A percentile compares a stretch with the other conserved stretches of the same genome.
phyloP scores from a whole-genome alignment of 495 filamentous ascomycete genomes.

The Penicillium cosmopolitanum region DNA sequence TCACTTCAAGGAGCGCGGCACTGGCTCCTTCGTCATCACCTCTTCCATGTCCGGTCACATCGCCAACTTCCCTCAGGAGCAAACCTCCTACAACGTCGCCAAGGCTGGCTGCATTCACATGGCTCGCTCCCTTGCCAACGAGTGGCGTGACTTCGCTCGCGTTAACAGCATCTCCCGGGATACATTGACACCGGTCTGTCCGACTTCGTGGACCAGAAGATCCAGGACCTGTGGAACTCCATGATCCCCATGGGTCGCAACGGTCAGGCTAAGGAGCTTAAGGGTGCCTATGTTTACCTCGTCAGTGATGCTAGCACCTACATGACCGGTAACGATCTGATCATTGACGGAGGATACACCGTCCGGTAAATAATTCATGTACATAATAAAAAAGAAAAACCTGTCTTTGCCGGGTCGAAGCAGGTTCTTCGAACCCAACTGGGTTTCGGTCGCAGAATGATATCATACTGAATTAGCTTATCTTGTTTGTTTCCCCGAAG shows the following conservation, averaged over 20 bases:
- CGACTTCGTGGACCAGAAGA: slow-evolving; percentile 73
- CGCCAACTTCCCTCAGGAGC: slow-evolving; percentile 78
- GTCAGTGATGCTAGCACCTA: slow-evolving; percentile 77
- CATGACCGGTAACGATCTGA: slow-evolving; percentile 78
- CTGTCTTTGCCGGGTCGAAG: slow-evolving; percentile 1
- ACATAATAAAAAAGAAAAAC: slow-evolving; percentile 4
- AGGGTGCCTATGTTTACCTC: slow-evolving; percentile 82
- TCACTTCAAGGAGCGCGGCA: slow-evolving; percentile 65
- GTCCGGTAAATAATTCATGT: slow-evolving; percentile 39
- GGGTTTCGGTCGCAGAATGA: not conserved
- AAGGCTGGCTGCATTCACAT: slow-evolving; percentile 66
- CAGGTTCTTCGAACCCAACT: slow-evolving; percentile 6
- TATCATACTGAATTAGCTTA: slow-evolving; percentile 3
- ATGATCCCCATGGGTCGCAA: slow-evolving; percentile 81
- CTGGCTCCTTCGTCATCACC: slow-evolving; percentile 66
- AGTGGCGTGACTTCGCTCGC: slow-evolving; percentile 78
- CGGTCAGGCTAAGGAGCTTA: slow-evolving; percentile 79
- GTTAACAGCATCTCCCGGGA: slow-evolving; percentile 74
- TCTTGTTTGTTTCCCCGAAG: slow-evolving; percentile 3
- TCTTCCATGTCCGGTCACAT: slow-evolving; percentile 73
- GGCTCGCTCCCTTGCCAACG: slow-evolving; percentile 66
- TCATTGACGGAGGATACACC: slow-evolving; percentile 69
- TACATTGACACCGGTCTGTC: slow-evolving; percentile 81
- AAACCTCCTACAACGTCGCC: slow-evolving; percentile 80
- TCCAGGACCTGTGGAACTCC: slow-evolving; percentile 67